Percentiles rank a stretch among this genome's conserved stretches.
Conservation (phyloP, 31 red algal species). For the Odonthalia washingtoniensis region DNA sequence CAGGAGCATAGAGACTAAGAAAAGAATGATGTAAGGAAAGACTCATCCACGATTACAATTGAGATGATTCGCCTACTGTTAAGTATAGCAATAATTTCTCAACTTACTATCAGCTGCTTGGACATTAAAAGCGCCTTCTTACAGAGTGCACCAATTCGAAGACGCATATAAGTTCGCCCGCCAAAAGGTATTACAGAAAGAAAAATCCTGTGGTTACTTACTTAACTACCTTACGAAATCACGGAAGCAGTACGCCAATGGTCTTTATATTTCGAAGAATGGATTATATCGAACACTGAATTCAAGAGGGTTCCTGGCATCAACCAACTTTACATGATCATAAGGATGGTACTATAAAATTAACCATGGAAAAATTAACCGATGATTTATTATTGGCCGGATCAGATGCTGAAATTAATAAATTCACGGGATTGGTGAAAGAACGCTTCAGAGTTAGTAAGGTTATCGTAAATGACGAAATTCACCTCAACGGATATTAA, state of each 20-base stretch:
- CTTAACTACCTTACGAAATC: constrained; percentile 34
- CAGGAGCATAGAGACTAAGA: constrained; percentile 45
- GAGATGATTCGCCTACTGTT: constrained; percentile 32
- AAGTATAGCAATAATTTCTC: neutral
- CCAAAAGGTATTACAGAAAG: constrained; percentile 2
- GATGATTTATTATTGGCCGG: constrained; percentile 45
- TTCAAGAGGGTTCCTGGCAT: constrained; percentile 14
- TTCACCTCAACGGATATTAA: constrained; percentile 27
- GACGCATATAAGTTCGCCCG: constrained; percentile 22
- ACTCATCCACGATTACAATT: neutral
- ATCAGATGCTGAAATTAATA: neutral
- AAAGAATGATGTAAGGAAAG: constrained; percentile 47
- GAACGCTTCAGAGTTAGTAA: constrained; percentile 17
- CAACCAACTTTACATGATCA: constrained; percentile 20
- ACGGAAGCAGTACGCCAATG: constrained; percentile 23
- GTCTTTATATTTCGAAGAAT: constrained; percentile 12
- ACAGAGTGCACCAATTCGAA: constrained; percentile 39
- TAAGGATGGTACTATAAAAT: neutral
- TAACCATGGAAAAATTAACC: constrained; percentile 32
- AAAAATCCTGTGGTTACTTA: constrained; percentile 25
- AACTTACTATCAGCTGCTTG: neutral
- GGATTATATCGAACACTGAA: constrained; percentile 2
- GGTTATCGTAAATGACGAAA: constrained; percentile 11
- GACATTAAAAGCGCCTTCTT: constrained; percentile 38
- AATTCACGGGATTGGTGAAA: neutral